Base-by-base conservation (phyloP, 176 grass and related monocot species). In the Phragmites australis region DNA sequence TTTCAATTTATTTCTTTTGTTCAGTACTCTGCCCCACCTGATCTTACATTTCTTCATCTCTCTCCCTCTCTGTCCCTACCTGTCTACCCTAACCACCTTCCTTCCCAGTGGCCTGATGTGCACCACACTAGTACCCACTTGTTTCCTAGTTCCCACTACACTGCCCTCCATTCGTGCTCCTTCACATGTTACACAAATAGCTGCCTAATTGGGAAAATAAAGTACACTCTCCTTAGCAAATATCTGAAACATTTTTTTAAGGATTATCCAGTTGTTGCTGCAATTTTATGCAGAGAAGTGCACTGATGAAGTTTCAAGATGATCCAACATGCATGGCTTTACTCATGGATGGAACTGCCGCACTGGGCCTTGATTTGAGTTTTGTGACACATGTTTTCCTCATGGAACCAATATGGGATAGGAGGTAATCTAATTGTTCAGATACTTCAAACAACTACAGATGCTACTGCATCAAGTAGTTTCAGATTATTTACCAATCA, bases 401-500 rank as follows among this genome's bases (percentile, higher is more conserved):
- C 72, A 98, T 98, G 95, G 95, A 98, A 85, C 95, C 95, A 70
- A 98, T 98, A 77, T 98, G 95, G 95, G 92, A 98, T 55, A 92
- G 92, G 80, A 98, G 95, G 95, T 92, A 88, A 78, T 76, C 26
- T 50, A 37, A 48, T 13, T 72, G 3, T 63, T 71, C 19, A 40
- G 59, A 41, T 42, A n/a, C 18, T 61, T 5, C 1, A 49, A 53
- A 55, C 53, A 54, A 62, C 39, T 4, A 61, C 13, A 66, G n/a
- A 40, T 87, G 51, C 17, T n/a, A 8, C 23, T 70, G 49, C 64
- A 67, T 75, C 25, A 37, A 37, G 34, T 37, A 57, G n/a, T 70
- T 51, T 25, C 46, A 42, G 18, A 43, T 15, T 40, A 18, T 77
- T 72, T 72, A 51, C 6, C 15, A 52, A 43, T 70, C 25, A 52